Evolutionary conservation across 2,329 filamentous ascomycete species (phyloP), one percentile per base, ranked within the genome.

Genomic region (Piedraia hortae): DNA sequence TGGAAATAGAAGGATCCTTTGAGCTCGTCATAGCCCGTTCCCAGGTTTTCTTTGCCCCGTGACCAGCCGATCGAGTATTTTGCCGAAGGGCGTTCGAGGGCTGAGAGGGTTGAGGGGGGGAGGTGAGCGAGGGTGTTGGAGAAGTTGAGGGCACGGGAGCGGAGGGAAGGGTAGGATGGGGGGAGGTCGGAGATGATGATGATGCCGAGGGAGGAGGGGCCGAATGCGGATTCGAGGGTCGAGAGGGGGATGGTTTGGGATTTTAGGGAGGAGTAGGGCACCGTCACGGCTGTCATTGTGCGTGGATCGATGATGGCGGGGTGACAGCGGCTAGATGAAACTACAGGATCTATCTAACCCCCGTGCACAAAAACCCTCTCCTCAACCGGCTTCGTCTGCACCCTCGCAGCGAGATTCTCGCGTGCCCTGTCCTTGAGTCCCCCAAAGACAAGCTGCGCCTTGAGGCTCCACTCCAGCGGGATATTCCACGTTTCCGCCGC

Each of bases 131-230:
- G 62, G 41, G 88, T 85, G 0, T 77, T 89, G 3, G 78, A 66
- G 41, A 85, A 85, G 0, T 75, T 85, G 4, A 97, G 56, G 2
- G 88, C 59, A 27, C 60, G 59, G 27, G 60, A 60, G 28, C 85
- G 62, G 19, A 91, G 50, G n/a, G 57, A 47, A 8, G 58, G 46
- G 36, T 89, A 97, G 23, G 62, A 53, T 4, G 55, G 30, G 0
- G 78, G 74, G 0, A 93, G 61, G 40, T 78, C 74, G 41, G 72
- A 77, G 21, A 97, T 80, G n/a, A 93, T 53, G 24, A 97, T 68
- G 23, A 97, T 90, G 0, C 85, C 85, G 7, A 93, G 54, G 2
- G 78, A 90, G 12, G 73, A 64, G 2, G 80, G 77, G 0, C 85
- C 85, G 41, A 97, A 93, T 0, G 85, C 85, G 34, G 70, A 47